Conservation (phyloP, 2,329 filamentous ascomycete genomes). For the Exophiala sp. region DNA sequence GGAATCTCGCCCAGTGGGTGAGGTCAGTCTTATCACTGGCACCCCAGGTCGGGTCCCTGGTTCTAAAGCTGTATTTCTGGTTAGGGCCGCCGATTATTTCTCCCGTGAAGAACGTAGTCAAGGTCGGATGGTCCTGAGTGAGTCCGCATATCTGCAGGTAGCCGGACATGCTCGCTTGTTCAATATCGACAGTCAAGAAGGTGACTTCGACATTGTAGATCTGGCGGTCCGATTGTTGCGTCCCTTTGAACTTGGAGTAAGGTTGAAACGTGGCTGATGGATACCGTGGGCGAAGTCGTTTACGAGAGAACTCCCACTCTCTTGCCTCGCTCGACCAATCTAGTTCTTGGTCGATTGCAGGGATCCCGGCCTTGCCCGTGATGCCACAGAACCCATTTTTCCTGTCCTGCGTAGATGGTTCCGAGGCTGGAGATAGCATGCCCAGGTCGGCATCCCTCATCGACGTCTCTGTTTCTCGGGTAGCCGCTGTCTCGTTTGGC, state of each 20-base stretch:
- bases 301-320: conserved; percentile 26
- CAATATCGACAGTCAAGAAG: conserved; percentile 92
- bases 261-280: conserved; percentile 80
- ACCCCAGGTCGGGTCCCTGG: conserved; percentile 83
- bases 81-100: conserved; percentile 72
- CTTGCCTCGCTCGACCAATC: conserved; percentile 17
- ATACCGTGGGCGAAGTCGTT: conserved; percentile 56
- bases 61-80: conserved; percentile 87
- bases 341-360: conserved; percentile 23
- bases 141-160: conserved; percentile 97
- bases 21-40: conserved; percentile 86
- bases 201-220: conserved; percentile 95
- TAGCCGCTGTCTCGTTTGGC: not conserved
- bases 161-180: conserved; percentile 88
- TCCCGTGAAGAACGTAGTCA: conserved; percentile 96
- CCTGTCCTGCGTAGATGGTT: not conserved
- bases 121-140: conserved; percentile 91
- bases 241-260: conserved; percentile 82
- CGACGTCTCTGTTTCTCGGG: not conserved
- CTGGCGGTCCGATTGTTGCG: conserved; percentile 87
- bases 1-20: conserved; percentile 87
- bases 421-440: conserved; percentile 4
- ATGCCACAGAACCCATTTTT: not conserved
- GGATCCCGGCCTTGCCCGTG: conserved; percentile 8
- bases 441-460: not conserved